Base-by-base conservation (phyloP, 139 green algal species). In the Chlorella sp. region DNA sequence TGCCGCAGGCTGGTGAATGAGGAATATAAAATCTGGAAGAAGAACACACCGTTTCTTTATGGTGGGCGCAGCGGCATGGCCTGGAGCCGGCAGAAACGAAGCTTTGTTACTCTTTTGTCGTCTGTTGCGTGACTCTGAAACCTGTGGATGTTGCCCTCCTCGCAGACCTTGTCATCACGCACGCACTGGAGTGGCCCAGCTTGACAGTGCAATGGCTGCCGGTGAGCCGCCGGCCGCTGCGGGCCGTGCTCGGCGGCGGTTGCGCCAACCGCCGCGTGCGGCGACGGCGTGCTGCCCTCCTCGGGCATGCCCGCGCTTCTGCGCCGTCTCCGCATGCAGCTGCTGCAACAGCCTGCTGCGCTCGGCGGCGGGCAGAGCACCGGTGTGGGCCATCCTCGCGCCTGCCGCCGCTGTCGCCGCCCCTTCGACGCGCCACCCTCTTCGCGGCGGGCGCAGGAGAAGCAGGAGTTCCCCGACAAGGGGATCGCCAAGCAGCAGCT, bases 21-120 rank as follows among this genome's bases (percentile, higher is more conserved):
- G 83, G 96, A 99, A 82, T 99, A 99, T 85, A 99, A 99, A 79
- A 97, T 99, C 25, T 99, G 96, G 96, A 99, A 99, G 89, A 99
- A 99, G 80, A 99, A 99, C 86, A 98, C 94, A 0, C 96, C 96
- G 0, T 99, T 99, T 56, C 88, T 99, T 0, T 99, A 99, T 83
- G 93, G 93, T 97, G 61, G 43, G 77, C 15, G 21, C 11, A 35
- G 21, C 35, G 27, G 41, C 38, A 15, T 29, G 9, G 12, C 36
- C 61, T 77, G 7, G 9, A 29, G 62, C 62, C n/a, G 64, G 5
- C 27, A 11, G 23, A 55, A 11, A n/a, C 5, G 64, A 27, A 21
- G 60, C 19, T 33, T n/a, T 33, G n/a, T n/a, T n/a, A n/a, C n/a
- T n/a, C n/a, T n/a, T n/a, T n/a, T n/a, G n/a, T n/a, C n/a, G n/a